phyloP scores from a whole-genome alignment of 2,329 filamentous ascomycete genomes.

The Torrubiellomyces zombiae region DNA sequence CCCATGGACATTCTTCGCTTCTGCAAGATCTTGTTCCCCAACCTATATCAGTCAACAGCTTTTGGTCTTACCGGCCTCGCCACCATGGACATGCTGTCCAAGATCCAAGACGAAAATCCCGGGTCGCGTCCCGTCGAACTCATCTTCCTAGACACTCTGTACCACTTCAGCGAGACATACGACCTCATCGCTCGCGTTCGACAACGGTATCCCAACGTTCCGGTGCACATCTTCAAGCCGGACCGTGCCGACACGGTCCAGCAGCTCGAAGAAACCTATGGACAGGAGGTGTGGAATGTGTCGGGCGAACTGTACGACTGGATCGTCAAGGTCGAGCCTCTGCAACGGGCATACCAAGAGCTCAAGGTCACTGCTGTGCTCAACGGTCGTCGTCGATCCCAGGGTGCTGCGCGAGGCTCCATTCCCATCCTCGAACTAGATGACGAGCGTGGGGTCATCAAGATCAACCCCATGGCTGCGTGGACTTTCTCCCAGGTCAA shows the following conservation, averaged over 20 bases:
- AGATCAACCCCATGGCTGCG: constrained; percentile 92
- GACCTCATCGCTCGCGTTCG: constrained; percentile 58
- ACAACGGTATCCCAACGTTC: constrained; percentile 59
- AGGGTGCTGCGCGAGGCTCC: constrained; percentile 81
- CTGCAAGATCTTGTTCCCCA: constrained; percentile 79
- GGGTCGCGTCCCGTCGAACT: constrained; percentile 43
- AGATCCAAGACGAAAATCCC: constrained; percentile 48
- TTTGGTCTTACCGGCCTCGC: constrained; percentile 70
- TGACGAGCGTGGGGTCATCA: constrained; percentile 73
- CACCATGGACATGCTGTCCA: constrained; percentile 72
- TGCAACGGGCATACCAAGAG: constrained; percentile 76
- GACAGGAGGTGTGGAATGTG: constrained; percentile 67
- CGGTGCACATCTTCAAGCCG: constrained; percentile 81
- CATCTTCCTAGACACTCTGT: constrained; percentile 71
- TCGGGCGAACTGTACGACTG: constrained; percentile 90
- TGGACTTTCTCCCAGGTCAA: constrained; percentile 88
- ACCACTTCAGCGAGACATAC: constrained; percentile 68
- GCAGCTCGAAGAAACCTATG: constrained; percentile 72
- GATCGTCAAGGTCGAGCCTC: constrained; percentile 92
- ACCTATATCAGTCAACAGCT: constrained; percentile 73
- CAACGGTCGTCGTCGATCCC: constrained; percentile 78
- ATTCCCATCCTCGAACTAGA: constrained; percentile 88
- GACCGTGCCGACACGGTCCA: constrained; percentile 52
- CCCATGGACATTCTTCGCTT: constrained; percentile 85
- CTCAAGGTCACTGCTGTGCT: constrained; percentile 79